Base-by-base conservation (phyloP, 1,284 basidiomycete genomes). In the Cutaneotrichosporon cavernicola region DNA sequence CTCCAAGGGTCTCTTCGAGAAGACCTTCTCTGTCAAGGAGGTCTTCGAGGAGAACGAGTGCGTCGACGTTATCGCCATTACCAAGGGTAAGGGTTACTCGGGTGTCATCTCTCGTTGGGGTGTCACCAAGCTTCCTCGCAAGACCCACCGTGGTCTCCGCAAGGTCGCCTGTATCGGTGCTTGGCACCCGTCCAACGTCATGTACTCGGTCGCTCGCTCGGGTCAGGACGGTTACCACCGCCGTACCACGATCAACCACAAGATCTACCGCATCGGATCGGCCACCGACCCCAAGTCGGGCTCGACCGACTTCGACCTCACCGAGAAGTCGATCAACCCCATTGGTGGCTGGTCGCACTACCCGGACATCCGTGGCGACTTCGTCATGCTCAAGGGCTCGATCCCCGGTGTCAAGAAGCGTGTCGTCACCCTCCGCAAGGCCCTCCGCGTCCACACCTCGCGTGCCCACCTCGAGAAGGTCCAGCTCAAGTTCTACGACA, bases 201-300 rank as follows among this genome's bases (percentile, higher is more conserved):
- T 98, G 95, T 99, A 92, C 89, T 97, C 94, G 57, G 97, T 99
- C 73, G 96, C 95, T 67, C 96, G 97, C 86, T 94, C 97, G 72
- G 97, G 97, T 93, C 96, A 99, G 89, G 91, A 97, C 82, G 96
- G 96, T 81, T 99, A 98, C 87, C 95, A 98, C 82, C 94, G 97
- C 85, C 92, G 96, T 81, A 98, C 95, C 64, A 91, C 92, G 83
- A 86, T 95, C 78, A 98, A 97, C 68, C 66, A 65, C 62, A 70
- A 70, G 86, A 89, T 97, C 82, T 99, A 97, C 88, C 91, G 97
- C 73, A 88, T 99, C 73, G 92, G 90, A 73, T 85, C 88, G 74
- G 95, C 89, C 72, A 76, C 83, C 56, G 91, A 96, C 77, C 86
- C 88, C 53, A 85, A 82, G 69, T 97, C 95, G 72, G 97, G 93